Conservation (phyloP, 1,139 yeast genomes). For the Lodderomyces parapsilosis region DNA sequence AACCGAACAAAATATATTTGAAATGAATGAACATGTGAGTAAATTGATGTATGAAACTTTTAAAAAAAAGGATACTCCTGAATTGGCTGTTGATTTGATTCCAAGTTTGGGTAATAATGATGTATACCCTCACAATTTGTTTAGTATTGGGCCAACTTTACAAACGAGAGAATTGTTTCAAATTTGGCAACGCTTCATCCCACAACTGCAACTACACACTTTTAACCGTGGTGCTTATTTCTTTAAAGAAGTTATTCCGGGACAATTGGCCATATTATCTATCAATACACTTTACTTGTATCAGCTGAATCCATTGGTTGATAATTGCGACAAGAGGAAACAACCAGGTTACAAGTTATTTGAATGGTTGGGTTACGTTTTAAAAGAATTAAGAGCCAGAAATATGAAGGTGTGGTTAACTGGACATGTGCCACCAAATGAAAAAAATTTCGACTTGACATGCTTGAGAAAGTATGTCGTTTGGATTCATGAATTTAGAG, state of each 20-base stretch:
- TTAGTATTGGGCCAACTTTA: slow-evolving; percentile 80
- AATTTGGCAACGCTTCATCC: slow-evolving; percentile 75
- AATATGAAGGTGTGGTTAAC: slow-evolving; percentile 81
- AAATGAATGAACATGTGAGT: slow-evolving; percentile 64
- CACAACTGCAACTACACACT: slow-evolving; percentile 71
- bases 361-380: slow-evolving; percentile 73
- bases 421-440: slow-evolving; percentile 88
- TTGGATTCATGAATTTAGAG: slow-evolving; percentile 82
- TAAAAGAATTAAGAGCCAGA: slow-evolving; percentile 71
- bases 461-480: slow-evolving; percentile 72
- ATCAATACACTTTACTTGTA: slow-evolving; percentile 75
- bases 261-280: slow-evolving; percentile 71
- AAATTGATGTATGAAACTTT: slow-evolving; percentile 51
- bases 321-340: slow-evolving; percentile 66
- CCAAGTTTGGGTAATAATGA: slow-evolving; percentile 86
- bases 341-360: slow-evolving; percentile 80
- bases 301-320: slow-evolving; percentile 77
- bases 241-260: slow-evolving; percentile 74
- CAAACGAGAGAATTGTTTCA: slow-evolving; percentile 75
- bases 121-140: slow-evolving; percentile 83
- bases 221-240: slow-evolving; percentile 76
- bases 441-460: slow-evolving; percentile 68
- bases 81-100: slow-evolving; percentile 49
- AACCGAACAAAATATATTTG: slow-evolving; percentile 66
- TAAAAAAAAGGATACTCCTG: slow-evolving; percentile 38